Conservation (phyloP, 73 alveolate species). For the Blepharisma stoltei region DNA sequence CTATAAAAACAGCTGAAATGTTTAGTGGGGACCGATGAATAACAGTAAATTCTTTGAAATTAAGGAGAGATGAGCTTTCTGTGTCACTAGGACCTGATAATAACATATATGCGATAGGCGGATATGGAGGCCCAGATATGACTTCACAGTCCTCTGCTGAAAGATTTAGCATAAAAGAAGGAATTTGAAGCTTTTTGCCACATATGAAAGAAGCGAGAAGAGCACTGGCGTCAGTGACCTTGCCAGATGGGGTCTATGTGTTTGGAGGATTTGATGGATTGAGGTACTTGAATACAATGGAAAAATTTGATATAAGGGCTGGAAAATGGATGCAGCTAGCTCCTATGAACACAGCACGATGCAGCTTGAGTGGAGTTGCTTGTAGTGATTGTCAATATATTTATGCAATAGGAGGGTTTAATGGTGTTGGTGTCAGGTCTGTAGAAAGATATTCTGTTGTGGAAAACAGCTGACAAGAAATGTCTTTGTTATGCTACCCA, state of each 20-base stretch:
- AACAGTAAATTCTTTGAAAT: conserved; percentile 57
- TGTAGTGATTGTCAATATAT: conserved; percentile 70
- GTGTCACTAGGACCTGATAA: conserved; percentile 63
- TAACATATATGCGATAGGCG: conserved; percentile 82
- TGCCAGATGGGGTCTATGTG: conserved; percentile 94
- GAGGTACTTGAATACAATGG: conserved; percentile 55
- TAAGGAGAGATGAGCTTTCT: conserved; percentile 78
- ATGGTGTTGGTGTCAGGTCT: conserved; percentile 65
- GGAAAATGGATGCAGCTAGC: conserved; percentile 64
- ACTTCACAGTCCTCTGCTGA: conserved; percentile 74
- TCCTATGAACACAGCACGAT: conserved; percentile 66
- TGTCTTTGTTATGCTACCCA: conserved; percentile 53
- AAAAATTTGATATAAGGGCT: conserved; percentile 46
- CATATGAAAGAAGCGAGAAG: conserved; percentile 79
- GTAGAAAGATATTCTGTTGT: conserved; percentile 83
- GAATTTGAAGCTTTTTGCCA: conserved; percentile 76
- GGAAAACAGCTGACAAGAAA: conserved; percentile 73
- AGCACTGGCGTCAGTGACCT: conserved; percentile 85
- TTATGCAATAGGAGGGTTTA: conserved; percentile 89
- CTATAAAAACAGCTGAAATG: conserved; percentile 52
- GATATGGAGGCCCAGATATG: conserved; percentile 68
- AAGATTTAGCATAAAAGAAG: conserved; percentile 54
- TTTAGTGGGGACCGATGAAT: conserved; percentile 62
- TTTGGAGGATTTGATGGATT: conserved; percentile 95
- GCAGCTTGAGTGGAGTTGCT: conserved; percentile 77